These are phyloP conservation scores for Tilletia horrida DNA, from an alignment of 1,284 basidiomycete species.

Conservation along the genomic window DNA sequence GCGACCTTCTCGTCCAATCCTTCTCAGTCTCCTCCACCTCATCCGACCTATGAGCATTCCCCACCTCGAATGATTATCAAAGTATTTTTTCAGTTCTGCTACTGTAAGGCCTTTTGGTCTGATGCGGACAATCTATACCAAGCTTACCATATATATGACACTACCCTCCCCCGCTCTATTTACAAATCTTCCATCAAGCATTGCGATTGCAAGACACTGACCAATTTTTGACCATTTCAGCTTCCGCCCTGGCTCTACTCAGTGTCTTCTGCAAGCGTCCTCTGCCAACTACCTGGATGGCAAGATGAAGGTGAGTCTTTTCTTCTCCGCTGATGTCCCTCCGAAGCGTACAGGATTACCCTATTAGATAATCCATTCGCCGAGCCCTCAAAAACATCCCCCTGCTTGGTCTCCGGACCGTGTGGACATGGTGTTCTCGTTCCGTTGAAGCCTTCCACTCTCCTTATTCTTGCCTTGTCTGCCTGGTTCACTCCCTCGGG, in stretches of 20 bases:
- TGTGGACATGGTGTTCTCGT: conserved; percentile 3
- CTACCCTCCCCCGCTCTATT: background rate
- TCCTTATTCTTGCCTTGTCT: background rate
- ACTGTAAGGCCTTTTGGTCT: conserved; percentile 9
- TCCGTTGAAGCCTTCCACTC: background rate
- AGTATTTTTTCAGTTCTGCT: conserved; percentile 16
- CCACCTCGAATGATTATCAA: conserved; percentile 18
- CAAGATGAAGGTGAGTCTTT: background rate
- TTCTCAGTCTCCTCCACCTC: too few species aligned
- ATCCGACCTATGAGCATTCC: background rate
- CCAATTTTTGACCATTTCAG: background rate
- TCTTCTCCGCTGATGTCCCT: background rate
- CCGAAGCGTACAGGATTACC: background rate
- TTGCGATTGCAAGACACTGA: conserved; percentile 1
- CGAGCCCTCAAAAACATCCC: conserved; percentile 13
- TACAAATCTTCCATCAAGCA: too few species aligned
- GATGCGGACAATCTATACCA: conserved; percentile 16
- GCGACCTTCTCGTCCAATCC: too few species aligned
- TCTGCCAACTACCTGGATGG: too few species aligned
- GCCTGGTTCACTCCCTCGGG: too few species aligned
- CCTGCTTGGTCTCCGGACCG: background rate
- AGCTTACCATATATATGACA: conserved; percentile 20
- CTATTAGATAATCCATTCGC: conserved; percentile 9
- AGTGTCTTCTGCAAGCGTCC: too few species aligned
- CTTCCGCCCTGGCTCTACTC: background rate